Evolutionary conservation across 2,329 filamentous ascomycete species (phyloP), one percentile per base, ranked within the genome.

Genomic region (Neonectria magnoliae): DNA sequence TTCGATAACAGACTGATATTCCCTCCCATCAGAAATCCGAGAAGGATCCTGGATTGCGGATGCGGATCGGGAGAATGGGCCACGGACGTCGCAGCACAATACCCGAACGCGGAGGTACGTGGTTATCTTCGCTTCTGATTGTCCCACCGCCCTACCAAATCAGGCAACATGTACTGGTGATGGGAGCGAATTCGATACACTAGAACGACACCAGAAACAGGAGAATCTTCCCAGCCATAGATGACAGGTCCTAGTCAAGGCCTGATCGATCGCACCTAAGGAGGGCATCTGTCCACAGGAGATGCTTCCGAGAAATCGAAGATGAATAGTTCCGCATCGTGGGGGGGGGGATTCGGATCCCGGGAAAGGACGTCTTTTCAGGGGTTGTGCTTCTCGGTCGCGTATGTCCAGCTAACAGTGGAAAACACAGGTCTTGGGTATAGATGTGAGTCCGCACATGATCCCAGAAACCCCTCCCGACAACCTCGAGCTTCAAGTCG

Each of bases 31-130:
- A 78, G 76, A 48, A 80, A 82, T 29, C 85, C 87, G 25, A 80
- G 81, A 69, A 85, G 85, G 72, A 84, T 93, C 45, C 82, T 94
- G 29, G 91, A 94, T 62, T 93, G 90, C 71, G 91, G 91, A 0
- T 91, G 88, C 77, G 91, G 91, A 44, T 84, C 88, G n/a, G 91
- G 85, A 44, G 83, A 87, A 52, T 94, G 91, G 91, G 90, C 91
- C 22, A 79, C 87, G 36, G 89, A 91, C 25, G 88, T 91, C 57
- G 91, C 91, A 51, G 84, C 87, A 73, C 81, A 85, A 66, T 81
- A 90, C 78, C 90, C 90, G 53, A 79, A 83, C 65, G 90, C 88
- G 74, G 85, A 92, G 82, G 91, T 92, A 75, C 72, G 81, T 75
- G 44, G 47, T 44, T 29, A 25, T 56, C 54, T 63, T 33, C 11